Base-by-base conservation (phyloP, 345 rosid genomes). In the Arabis hirsuta region DNA sequence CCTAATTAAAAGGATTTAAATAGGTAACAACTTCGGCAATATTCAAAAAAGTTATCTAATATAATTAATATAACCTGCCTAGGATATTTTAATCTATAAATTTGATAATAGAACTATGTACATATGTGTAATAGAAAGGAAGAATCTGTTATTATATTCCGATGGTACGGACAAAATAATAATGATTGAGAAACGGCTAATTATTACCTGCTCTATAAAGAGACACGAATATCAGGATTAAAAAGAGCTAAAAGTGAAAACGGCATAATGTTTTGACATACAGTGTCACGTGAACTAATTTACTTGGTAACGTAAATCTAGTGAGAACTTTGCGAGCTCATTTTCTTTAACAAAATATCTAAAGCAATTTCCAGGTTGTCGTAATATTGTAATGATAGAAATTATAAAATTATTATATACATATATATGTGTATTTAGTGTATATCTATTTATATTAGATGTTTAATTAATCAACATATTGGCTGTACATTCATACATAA, bases 231-330 rank as follows among this genome's bases (percentile, higher is more conserved):
- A 69, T 69, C 51, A 26, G 69, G 78, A 53, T 29, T 50, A 42
- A 74, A 73, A 67, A 50, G 62, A 42, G 73, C 62, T 42, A 45
- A 68, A 69, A 62, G 79, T 69, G 65, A 54, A 68, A 75, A 75
- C 74, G 57, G 73, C 63, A 67, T 55, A 13, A 61, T 60, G 9
- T 22, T 53, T 52, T 64, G 62, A 46, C 69, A 68, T 52, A 67
- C 50, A 52, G 6, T 68, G 65, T 69, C 79, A 69, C 79, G 79
- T 66, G 79, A 75, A 68, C 44, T 67, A 44, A 54, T 68, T 75
- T 54, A 36, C 56, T 69, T 62, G 34, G 65, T 62, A 62, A 75
- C 74, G 70, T 75, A 75, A 55, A 48, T 26, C 27, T 45, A 39
- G 36, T 16, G 27, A 29, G 22, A 67, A 74, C 55, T 59, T 74